These are phyloP conservation scores for Allium fistulosum DNA, from an alignment of 106 monocot species.

Conservation along the genomic window DNA sequence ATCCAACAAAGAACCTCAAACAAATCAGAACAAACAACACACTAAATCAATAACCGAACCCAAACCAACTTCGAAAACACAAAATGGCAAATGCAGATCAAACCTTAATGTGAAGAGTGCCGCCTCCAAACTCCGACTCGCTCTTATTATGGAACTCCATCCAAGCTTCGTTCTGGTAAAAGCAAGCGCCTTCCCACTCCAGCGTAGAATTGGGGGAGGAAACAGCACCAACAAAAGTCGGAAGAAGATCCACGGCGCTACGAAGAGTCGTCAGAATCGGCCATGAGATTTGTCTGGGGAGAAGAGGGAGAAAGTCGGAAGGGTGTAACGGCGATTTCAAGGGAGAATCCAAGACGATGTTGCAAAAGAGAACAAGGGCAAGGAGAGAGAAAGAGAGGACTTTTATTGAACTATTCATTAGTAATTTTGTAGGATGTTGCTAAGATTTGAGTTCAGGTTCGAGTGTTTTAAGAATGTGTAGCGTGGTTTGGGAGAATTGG, in stretches of 20 bases:
- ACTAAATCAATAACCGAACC: neutral
- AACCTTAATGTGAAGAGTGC: slow-evolving; percentile 63
- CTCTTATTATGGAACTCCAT: slow-evolving; percentile 71
- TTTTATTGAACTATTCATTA: too few relatives aligned
- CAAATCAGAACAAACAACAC: neutral
- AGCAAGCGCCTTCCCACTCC: slow-evolving; percentile 69
- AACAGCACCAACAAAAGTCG: slow-evolving; percentile 33
- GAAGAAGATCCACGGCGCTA: slow-evolving; percentile 33
- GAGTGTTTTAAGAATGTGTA: too few relatives aligned
- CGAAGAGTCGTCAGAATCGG: slow-evolving; percentile 21
- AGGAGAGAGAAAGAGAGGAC: slow-evolving; percentile 11
- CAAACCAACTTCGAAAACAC: neutral
- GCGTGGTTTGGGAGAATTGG: too few relatives aligned
- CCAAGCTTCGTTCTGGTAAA: slow-evolving; percentile 54
- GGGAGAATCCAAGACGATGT: neutral
- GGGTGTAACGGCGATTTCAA: slow-evolving; percentile 12
- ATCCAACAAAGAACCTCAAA: neutral
- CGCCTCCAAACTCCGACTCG: slow-evolving; percentile 44
- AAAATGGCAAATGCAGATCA: neutral
- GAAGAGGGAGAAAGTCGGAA: slow-evolving; percentile 24
- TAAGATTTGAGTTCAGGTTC: too few relatives aligned
- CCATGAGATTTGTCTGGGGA: slow-evolving; percentile 18
- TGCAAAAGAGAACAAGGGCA: neutral
- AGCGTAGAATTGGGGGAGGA: slow-evolving; percentile 21
- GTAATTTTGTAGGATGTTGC: too few relatives aligned